A percentile compares a stretch with the other conserved stretches of the same genome.
These are phyloP conservation scores for Botryosphaeria agaves DNA, from an alignment of 2,329 filamentous ascomycete species.

Conservation along the genomic window DNA sequence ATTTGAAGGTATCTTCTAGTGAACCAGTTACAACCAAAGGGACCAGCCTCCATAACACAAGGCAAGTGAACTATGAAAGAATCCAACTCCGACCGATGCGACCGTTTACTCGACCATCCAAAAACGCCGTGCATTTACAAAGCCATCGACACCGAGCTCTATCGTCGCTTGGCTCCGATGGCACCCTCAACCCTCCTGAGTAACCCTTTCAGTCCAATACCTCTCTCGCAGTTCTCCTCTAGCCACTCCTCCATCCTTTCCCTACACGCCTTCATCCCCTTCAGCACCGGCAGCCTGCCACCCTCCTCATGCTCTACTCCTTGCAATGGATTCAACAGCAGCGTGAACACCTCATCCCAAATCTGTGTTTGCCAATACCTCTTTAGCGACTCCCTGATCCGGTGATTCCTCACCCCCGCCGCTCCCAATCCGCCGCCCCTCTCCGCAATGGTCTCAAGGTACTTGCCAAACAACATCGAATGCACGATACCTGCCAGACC, in stretches of 20 bases:
- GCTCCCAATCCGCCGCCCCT: conserved; percentile 36
- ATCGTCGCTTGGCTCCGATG: too few species aligned
- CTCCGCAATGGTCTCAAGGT: conserved; percentile 59
- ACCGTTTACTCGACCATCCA: too few species aligned
- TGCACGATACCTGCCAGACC: conserved; percentile 81
- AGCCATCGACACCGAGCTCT: too few species aligned
- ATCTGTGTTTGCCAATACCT: conserved; percentile 93
- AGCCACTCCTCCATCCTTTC: conserved; percentile 76
- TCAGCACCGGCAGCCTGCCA: conserved; percentile 53
- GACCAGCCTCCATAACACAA: too few species aligned
- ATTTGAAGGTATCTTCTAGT: too few species aligned
- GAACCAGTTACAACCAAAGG: too few species aligned
- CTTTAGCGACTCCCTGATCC: conserved; percentile 69
- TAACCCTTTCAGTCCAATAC: conserved; percentile 39
- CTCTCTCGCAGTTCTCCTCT: conserved; percentile 64
- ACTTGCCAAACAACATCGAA: conserved; percentile 80
- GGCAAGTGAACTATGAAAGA: too few species aligned
- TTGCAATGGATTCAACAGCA: conserved; percentile 66
- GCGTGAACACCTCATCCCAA: conserved; percentile 67
- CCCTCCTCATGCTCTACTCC: conserved; percentile 49
- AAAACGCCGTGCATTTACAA: too few species aligned
- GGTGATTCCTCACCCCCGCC: conserved; percentile 49
- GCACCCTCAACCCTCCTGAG: conserved; percentile 48
- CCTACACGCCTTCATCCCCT: conserved; percentile 49
- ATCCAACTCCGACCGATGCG: too few species aligned